phyloP scores from a whole-genome alignment of 2,329 filamentous ascomycete species.

The Colletotrichum lentis region DNA sequence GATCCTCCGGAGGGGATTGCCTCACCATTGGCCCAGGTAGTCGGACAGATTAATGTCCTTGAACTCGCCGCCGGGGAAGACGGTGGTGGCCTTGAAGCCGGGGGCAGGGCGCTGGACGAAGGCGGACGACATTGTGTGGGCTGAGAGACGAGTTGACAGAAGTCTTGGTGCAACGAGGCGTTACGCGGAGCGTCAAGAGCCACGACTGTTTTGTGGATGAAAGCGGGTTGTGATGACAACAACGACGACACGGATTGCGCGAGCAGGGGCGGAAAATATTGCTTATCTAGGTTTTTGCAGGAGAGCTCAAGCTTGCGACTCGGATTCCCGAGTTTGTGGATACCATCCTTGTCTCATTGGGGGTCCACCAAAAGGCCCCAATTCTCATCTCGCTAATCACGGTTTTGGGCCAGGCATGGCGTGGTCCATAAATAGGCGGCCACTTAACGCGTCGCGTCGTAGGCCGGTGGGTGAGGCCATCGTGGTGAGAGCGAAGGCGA shows the following conservation, averaged over 20 bases:
- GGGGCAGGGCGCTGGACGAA: conserved; percentile 60
- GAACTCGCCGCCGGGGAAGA: conserved; percentile 59
- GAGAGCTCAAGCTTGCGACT: not conserved
- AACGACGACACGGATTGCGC: not conserved
- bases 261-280: conserved; percentile 22
- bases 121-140: conserved; percentile 52
- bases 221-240: not conserved
- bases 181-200: not conserved
- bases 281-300: conserved; percentile 16
- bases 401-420: conserved; percentile 9
- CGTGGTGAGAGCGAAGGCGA: not conserved
- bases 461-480: not conserved
- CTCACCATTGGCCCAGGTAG: conserved; percentile 58
- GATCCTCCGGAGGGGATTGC: not conserved
- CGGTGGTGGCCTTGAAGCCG: conserved; percentile 58
- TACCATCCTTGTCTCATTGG: not conserved
- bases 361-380: conserved; percentile 21
- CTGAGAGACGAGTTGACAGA: too few species aligned
- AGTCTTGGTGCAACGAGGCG: not conserved
- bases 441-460: conserved; percentile 14
- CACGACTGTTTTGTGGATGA: conserved; percentile 3
- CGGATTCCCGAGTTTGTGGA: conserved; percentile 12
- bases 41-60: conserved; percentile 57
- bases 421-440: not conserved
- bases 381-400: conserved; percentile 18